Conservation (phyloP, 2,329 filamentous ascomycete genomes). For the Waltergamsia citrina region DNA sequence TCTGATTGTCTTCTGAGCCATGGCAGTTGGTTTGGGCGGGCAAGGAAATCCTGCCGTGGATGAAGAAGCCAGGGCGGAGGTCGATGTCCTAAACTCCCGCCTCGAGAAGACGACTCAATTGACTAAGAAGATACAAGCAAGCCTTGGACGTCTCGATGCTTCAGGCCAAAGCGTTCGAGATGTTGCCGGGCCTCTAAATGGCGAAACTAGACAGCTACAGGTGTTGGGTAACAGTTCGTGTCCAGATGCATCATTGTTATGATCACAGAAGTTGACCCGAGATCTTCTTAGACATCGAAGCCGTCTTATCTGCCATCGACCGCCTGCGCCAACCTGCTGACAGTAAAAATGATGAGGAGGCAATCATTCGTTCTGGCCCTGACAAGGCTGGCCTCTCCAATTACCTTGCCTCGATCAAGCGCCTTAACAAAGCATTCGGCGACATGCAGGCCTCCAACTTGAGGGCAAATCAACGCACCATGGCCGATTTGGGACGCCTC, state of each 20-base stretch:
- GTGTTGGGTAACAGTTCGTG: conserved; percentile 67
- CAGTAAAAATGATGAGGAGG: conserved; percentile 84
- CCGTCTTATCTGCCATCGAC: conserved; percentile 78
- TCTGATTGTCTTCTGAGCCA: conserved; percentile 34
- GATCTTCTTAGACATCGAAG: conserved; percentile 61
- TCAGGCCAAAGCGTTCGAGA: conserved; percentile 87
- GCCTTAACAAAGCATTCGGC: conserved; percentile 72
- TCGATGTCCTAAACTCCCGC: conserved; percentile 60
- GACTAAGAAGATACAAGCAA: conserved; percentile 92
- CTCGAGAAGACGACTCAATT: conserved; percentile 89
- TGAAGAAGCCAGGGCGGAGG: conserved; percentile 60
- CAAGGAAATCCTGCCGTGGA: conserved; percentile 42
- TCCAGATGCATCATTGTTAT: no score
- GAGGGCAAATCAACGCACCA: conserved; percentile 82
- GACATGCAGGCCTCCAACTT: conserved; percentile 88
- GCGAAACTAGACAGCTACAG: conserved; percentile 84
- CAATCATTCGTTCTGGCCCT: conserved; percentile 81
- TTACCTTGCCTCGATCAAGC: conserved; percentile 84
- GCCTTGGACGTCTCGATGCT: conserved; percentile 71
- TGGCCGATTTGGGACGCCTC: conserved; percentile 67
- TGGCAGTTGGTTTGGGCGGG: conserved; percentile 41
- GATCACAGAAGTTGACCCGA: no score
- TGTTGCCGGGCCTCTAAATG: conserved; percentile 85
- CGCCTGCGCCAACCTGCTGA: conserved; percentile 84
- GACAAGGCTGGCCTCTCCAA: conserved; percentile 72